phyloP scores from a whole-genome alignment of 371 early-diverging fungal species.

The Mortierella sp. region DNA sequence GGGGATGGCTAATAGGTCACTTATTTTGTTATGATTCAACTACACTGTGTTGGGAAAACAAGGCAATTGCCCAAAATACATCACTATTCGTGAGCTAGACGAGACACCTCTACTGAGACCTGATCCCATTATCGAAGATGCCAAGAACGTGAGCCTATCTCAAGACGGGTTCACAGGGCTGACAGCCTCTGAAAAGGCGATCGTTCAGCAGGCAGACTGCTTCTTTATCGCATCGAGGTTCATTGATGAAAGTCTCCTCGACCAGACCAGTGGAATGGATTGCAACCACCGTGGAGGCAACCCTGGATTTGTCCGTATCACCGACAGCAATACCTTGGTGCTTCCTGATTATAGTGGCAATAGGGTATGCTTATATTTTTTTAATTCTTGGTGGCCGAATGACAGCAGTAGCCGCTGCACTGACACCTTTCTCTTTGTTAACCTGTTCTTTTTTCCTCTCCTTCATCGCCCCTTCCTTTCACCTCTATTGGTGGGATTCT shows the following conservation, averaged over 20 bases:
- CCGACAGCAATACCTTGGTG: slow-evolving; percentile 18
- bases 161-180: neutral
- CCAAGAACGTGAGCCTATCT: neutral
- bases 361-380: slow-evolving; percentile 14
- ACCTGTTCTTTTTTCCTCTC: neutral
- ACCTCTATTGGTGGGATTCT: neutral
- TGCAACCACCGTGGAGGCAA: slow-evolving; percentile 51
- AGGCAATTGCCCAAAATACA: slow-evolving; percentile 50
- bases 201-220: slow-evolving; percentile 38
- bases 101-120: neutral
- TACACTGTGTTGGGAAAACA: neutral
- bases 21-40: neutral
- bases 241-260: slow-evolving; percentile 39
- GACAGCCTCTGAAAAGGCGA: slow-evolving; percentile 13
- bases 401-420: no score
- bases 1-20: neutral
- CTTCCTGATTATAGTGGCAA: slow-evolving; percentile 51
- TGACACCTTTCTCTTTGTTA: no score
- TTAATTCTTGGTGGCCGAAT: no score
- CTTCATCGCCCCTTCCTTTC: neutral
- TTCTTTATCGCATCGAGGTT: slow-evolving; percentile 33
- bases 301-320: slow-evolving; percentile 33
- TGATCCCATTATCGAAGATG: neutral
- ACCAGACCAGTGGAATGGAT: slow-evolving; percentile 51
- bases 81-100: slow-evolving; percentile 37